Conservation (phyloP, 768 basidiomycete genomes). For the Boletus insuetus region DNA sequence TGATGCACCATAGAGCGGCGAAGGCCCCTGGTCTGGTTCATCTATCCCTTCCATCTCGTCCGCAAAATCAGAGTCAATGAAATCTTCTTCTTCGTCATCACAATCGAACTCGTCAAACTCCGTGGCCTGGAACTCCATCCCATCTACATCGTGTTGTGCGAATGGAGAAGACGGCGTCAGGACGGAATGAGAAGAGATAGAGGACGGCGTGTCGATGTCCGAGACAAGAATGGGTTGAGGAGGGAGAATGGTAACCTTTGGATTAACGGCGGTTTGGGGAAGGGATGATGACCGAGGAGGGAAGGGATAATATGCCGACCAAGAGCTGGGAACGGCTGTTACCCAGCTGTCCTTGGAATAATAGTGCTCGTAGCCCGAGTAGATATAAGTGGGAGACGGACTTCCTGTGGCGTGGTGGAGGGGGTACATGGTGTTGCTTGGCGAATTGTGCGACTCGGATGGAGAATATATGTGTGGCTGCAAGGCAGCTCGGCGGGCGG, state of each 20-base stretch:
- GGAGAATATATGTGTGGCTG: slow-evolving; percentile 33
- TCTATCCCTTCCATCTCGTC: slow-evolving; percentile 34
- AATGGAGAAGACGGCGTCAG: slow-evolving; percentile 32
- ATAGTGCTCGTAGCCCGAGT: slow-evolving; percentile 22
- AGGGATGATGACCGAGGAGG: slow-evolving; percentile 15
- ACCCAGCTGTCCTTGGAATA: slow-evolving; percentile 23
- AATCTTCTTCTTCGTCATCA: slow-evolving; percentile 33
- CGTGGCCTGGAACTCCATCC: slow-evolving; percentile 14
- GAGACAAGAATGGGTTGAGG: slow-evolving; percentile 20
- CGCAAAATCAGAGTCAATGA: slow-evolving; percentile 30
- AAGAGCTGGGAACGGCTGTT: slow-evolving; percentile 12
- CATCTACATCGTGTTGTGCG: slow-evolving; percentile 11
- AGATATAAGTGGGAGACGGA: slow-evolving; percentile 21
- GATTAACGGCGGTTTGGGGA: slow-evolving; percentile 22
- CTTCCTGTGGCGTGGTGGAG: slow-evolving; percentile 17
- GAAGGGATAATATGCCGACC: slow-evolving; percentile 18
- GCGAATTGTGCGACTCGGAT: slow-evolving; percentile 21
- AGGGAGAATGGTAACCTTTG: slow-evolving; percentile 29
- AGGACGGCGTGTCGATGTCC: slow-evolving; percentile 32
- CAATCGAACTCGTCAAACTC: slow-evolving; percentile 33
- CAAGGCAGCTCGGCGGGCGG: slow-evolving; percentile 18
- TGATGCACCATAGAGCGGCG: slow-evolving; percentile 21
- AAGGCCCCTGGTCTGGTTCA: slow-evolving; percentile 9
- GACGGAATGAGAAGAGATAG: slow-evolving; percentile 31
- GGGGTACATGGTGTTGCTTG: slow-evolving; percentile 29